Conservation (phyloP, 2,329 filamentous ascomycete genomes). For the Calycina marina region DNA sequence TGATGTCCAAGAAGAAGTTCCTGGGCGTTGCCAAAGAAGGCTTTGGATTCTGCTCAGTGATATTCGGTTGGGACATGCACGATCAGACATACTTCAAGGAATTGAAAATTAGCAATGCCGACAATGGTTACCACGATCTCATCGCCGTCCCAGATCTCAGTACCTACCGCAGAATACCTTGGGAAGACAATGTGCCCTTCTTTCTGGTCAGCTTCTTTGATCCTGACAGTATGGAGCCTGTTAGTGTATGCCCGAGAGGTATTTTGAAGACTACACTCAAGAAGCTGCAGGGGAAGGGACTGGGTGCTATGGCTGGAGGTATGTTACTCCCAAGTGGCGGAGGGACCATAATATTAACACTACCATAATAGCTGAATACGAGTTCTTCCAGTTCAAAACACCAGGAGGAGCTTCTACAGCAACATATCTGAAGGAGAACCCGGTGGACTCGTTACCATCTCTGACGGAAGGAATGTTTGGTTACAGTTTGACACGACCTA, state of each 20-base stretch:
- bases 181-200: conserved; percentile 77
- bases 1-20: conserved; percentile 89
- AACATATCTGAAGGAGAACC: conserved; percentile 57
- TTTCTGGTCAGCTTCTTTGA: conserved; percentile 76
- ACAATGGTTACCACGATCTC: conserved; percentile 79
- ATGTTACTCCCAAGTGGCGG: no score
- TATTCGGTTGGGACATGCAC: conserved; percentile 97
- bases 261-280: conserved; percentile 53
- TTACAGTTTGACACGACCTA: conserved; percentile 74
- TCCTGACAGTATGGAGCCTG: conserved; percentile 55
- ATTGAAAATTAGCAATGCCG: conserved; percentile 74
- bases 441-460: conserved; percentile 57
- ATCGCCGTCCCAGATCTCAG: conserved; percentile 67
- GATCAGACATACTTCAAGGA: conserved; percentile 80
- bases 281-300: conserved; percentile 54
- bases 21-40: conserved; percentile 65
- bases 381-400: conserved; percentile 81
- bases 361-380: conserved; percentile 84
- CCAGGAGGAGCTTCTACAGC: conserved; percentile 46
- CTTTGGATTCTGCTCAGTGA: conserved; percentile 87
- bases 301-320: conserved; percentile 83
- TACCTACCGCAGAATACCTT: conserved; percentile 73
- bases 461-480: conserved; percentile 93
- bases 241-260: conserved; percentile 69
- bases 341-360: conserved; percentile 3